phyloP scores from a whole-genome alignment of 352 stramenopile genomes.

The Pythium coloratum region DNA sequence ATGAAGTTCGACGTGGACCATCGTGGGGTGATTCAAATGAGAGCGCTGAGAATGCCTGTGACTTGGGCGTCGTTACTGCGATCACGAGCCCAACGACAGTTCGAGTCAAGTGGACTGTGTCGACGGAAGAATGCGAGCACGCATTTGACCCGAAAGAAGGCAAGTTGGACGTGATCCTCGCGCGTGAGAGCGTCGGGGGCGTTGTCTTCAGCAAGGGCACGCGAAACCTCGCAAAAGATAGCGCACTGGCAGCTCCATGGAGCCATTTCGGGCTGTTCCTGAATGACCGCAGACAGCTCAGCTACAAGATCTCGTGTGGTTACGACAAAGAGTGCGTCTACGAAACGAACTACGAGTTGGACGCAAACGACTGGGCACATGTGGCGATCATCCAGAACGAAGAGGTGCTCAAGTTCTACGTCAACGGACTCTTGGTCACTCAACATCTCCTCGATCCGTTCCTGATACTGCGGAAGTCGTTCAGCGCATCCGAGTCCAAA shows the following conservation, averaged over 20 bases:
- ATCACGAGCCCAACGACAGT: constrained; percentile 48
- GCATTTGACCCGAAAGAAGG: constrained; percentile 53
- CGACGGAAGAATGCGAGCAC: constrained; percentile 35
- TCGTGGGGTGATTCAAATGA: constrained; percentile 35
- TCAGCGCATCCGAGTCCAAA: constrained; percentile 40
- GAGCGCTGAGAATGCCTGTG: background rate
- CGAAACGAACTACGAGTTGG: constrained; percentile 64
- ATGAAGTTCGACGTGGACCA: constrained; percentile 63
- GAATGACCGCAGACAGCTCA: constrained; percentile 60
- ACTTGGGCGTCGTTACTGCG: constrained; percentile 44
- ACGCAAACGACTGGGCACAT: constrained; percentile 64
- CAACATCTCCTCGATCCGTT: constrained; percentile 72
- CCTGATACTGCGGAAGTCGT: constrained; percentile 47
- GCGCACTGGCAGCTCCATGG: constrained; percentile 47
- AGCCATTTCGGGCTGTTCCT: constrained; percentile 74
- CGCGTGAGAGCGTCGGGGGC: constrained; percentile 52
- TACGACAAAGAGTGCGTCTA: constrained; percentile 61
- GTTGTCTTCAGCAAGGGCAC: constrained; percentile 76
- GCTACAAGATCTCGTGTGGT: constrained; percentile 62
- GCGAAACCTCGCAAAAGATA: constrained; percentile 57
- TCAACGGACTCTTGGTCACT: constrained; percentile 64
- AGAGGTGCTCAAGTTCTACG: constrained; percentile 56
- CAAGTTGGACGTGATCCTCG: constrained; percentile 56
- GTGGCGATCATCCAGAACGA: constrained; percentile 68
- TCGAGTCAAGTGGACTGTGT: constrained; percentile 48